Base-by-base conservation (phyloP, 495 filamentous ascomycete genomes). In the Neurospora sp. region DNA sequence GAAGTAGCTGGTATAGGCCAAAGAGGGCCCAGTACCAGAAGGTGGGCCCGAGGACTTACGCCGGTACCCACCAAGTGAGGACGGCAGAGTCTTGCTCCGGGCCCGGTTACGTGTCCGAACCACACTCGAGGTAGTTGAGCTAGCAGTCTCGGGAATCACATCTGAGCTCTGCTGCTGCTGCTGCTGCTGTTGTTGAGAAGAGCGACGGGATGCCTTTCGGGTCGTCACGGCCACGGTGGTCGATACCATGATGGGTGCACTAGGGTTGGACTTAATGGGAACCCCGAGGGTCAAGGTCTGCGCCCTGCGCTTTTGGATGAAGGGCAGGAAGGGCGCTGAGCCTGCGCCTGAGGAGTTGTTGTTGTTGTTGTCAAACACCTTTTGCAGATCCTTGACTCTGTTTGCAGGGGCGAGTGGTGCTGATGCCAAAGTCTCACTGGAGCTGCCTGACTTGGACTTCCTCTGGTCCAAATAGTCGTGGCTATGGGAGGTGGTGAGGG, bases 201-300 rank as follows among this genome's bases (percentile, higher is more conserved):
- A 62, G 7, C 54, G 54, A 28, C 54, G 54, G 0, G 62, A 37
- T 70, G 36, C n/a, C 39, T 45, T 59, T 39, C 45, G 71, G 5
- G 43, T 78, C 36, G 62, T 77, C 70, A 69, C 71, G 3, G 73
- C 69, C 38, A 77, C 76, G 4, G 78, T 75, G 2, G 73, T 75
- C 1, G 74, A 74, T 1, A 76, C 48, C 39, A 76, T 76, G 19
- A 77, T 79, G 5, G 77, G 76, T 2, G 79, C 45, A n/a, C 73
- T 77, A 9, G 43, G 72, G 4, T 37, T 69, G 2, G 74, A 71
- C 75, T 74, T 76, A 8, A 43, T 19, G 5, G 69, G 38, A 36
- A 70, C 42, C 15, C 13, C 13, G 7, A 34, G 11, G 13, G 54
- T 34, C 13, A 62, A 62, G 5, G n/a, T 69, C 9, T 77, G 48